Conservation (phyloP, 176 grass and related monocot genomes). For the Oryza officinalis region DNA sequence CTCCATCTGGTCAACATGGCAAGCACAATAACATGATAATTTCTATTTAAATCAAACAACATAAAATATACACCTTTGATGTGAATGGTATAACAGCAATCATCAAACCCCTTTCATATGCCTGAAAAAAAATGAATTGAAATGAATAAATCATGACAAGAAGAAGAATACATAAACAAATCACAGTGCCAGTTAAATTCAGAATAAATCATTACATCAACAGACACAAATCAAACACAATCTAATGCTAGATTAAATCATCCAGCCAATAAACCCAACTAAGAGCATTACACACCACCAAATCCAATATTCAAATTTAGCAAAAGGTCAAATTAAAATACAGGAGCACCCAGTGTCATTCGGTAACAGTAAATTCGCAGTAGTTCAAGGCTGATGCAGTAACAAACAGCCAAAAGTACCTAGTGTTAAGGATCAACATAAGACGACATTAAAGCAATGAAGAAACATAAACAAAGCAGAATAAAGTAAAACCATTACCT, state of each 20-base stretch:
- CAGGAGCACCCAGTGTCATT: neutral
- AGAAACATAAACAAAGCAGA: neutral
- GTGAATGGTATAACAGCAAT: constrained; percentile 97
- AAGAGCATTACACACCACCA: neutral
- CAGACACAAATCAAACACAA: neutral
- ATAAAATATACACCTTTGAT: constrained; percentile 76
- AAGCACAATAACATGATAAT: constrained; percentile 13
- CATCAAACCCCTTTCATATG: constrained; percentile 96
- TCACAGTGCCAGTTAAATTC: neutral
- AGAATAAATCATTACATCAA: constrained; percentile 2
- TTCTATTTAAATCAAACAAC: neutral
- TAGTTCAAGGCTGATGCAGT: neutral
- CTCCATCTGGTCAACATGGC: constrained; percentile 23
- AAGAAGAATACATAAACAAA: neutral
- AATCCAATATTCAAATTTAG: neutral
- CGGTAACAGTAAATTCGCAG: constrained; percentile 11
- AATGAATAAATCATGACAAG: constrained; percentile 24
- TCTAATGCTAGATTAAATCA: neutral
- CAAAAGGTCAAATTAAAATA: constrained; percentile 13
- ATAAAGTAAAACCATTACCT: constrained; percentile 48
- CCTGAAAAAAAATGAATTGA: constrained; percentile 50
- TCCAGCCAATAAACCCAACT: neutral
- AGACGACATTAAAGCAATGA: constrained; percentile 29
- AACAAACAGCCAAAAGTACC: constrained; percentile 24
- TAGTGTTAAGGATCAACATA: neutral